Base-by-base conservation (phyloP, 495 filamentous ascomycete genomes). In the Aspergillus saccharolyticus region DNA sequence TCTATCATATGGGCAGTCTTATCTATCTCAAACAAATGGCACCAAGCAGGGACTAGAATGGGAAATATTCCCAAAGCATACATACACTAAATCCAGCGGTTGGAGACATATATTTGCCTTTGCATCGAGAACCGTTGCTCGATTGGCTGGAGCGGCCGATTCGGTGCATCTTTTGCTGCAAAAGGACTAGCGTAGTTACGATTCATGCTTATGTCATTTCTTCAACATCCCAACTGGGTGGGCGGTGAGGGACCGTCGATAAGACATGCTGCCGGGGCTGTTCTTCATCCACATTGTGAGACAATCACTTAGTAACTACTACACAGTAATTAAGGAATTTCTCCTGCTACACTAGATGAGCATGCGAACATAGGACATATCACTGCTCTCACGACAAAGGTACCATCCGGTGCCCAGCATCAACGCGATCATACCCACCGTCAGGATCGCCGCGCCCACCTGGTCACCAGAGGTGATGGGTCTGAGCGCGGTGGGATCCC, bases 391-490 rank as follows among this genome's bases (percentile, higher is more conserved):
- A n/a, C n/a, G n/a, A n/a, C n/a, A n/a, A n/a, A n/a, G n/a, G n/a
- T n/a, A 50, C 3, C 17, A 16, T 7, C 24, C 3, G 14, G 28
- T n/a, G 22, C 21, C 47, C 22, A 50, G 24, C 24, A 50, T 17
- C 47, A 24, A 24, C 6, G 22, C 55, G 9, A 79, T 57, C 9
- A 68, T 75, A 53, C 67, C 73, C 42, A 79, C 67, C 14, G 86
- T 89, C 59, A 85, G 56, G 39, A 90, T 76, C 0, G 72, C 77
- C 1, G 86, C 87, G 8, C 83, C 87, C 14, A 79, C 82, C 55
- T 73, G 78, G 63, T 87, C 85, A 4, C 67, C 78, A 14, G 68
- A 68, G 0, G 75, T 79, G 30, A 86, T 75, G 4, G 52, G 25
- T 16, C 64, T 52, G 20, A 54, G 54, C 0, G 45, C 42, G 22